Evolutionary conservation across 2,329 filamentous ascomycete species (phyloP), one percentile per base, ranked within the genome.

Genomic region (Chaetomiaceae sp.): DNA sequence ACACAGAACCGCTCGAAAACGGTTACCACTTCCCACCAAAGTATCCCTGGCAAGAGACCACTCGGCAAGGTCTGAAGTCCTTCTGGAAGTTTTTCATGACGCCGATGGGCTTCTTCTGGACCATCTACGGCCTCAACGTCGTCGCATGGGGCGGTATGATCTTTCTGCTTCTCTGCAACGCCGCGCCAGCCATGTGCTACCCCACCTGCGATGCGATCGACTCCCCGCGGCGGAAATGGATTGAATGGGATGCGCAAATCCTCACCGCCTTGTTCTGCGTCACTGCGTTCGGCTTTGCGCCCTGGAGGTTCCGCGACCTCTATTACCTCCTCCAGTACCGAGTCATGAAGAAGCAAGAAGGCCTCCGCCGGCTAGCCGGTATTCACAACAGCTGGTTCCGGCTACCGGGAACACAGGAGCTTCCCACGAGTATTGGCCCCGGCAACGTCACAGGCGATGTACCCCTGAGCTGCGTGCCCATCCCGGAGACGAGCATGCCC

Each of bases 141-240:
- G 81, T 95, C 9, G 90, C 87, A 0, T 95, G 90, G 90, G 90
- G 90, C 47, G 89, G 87, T 53, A 95, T 95, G 90, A 77, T 95
- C 30, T 95, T 95, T 70, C 74, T 95, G 16, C 75, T 96, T 2
- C 81, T 95, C 23, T 87, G 85, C 73, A 89, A 90, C 63, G 89
- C 79, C 51, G 74, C 81, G 2, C 84, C 85, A 6, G 81, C 82
- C 55, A 90, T 90, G 87, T 90, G 89, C 73, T 67, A 76, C 61
- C 84, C 79, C 0, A 73, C 73, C 32, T 92, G 88, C 72, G 78
- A 88, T 65, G 76, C 87, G 60, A 84, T 89, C 65, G 74, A 89
- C 63, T 90, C 87, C 0, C 83, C 88, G 2, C 81, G 89, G n/a
- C 77, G 86, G 18, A 84, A 84, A 55, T 95, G 90, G 90, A 82